These are phyloP conservation scores for Hyaloscypha hepaticicola DNA, from an alignment of 495 filamentous ascomycete genomes.

Conservation along the genomic window DNA sequence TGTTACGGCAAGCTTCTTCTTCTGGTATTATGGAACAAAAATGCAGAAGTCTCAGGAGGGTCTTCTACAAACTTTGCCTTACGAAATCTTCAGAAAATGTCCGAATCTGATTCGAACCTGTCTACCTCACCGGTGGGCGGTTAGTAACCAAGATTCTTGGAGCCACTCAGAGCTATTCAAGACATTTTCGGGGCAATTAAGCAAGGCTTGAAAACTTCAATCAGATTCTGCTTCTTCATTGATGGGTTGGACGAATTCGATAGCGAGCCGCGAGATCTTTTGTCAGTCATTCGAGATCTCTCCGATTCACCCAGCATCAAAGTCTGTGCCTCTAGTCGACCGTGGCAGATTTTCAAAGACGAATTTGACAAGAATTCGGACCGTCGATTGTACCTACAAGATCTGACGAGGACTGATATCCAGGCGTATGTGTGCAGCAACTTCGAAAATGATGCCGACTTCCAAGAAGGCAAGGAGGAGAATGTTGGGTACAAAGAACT, in stretches of 20 bases:
- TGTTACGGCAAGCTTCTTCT: neutral
- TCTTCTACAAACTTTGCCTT: neutral
- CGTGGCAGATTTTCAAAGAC: neutral
- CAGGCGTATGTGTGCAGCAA: neutral
- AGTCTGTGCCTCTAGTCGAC: neutral
- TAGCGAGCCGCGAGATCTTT: neutral
- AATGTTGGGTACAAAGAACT: neutral
- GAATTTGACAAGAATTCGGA: neutral
- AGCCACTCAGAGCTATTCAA: neutral
- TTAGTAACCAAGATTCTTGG: neutral
- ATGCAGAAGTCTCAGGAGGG: neutral
- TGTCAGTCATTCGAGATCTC: neutral
- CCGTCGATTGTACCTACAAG: neutral
- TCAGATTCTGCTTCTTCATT: neutral
- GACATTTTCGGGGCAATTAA: neutral
- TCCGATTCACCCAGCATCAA: neutral
- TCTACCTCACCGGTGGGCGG: neutral
- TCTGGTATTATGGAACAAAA: neutral
- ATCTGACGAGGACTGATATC: neutral
- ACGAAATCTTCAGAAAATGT: neutral
- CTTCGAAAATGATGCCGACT: neutral
- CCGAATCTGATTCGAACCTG: neutral
- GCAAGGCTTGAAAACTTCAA: neutral
- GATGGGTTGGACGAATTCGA: neutral
- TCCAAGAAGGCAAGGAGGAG: neutral